Evolutionary conservation across 352 stramenopile species (phyloP).

Genomic region (Pythium vanterpoolii): DNA sequence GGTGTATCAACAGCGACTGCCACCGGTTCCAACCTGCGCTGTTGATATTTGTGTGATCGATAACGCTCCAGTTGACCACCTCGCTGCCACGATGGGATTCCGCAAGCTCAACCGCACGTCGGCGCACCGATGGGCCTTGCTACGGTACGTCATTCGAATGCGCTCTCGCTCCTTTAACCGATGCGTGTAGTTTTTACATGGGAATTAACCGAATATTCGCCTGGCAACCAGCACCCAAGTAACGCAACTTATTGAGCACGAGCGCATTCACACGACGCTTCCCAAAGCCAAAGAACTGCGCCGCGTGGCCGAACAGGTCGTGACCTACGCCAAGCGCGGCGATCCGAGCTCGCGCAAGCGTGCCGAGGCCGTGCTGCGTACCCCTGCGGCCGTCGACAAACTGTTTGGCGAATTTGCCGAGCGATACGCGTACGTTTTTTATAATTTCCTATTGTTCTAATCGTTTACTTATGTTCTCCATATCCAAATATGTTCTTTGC

Average conservation of each 20-base stretch:
- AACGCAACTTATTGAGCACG: conserved; percentile 96
- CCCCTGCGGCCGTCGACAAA: conserved; percentile 91
- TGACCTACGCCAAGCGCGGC: conserved; percentile 93
- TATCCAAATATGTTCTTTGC: not conserved
- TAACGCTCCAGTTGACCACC: not conserved
- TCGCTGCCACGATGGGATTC: conserved; percentile 75
- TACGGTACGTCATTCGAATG: conserved; percentile 59
- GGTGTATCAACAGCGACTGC: conserved; percentile 19
- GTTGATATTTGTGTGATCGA: conserved; percentile 4
- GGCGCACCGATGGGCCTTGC: conserved; percentile 95
- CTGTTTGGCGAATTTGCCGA: conserved; percentile 95
- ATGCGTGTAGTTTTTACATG: not conserved
- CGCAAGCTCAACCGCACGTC: conserved; percentile 92
- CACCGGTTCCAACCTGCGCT: conserved; percentile 13
- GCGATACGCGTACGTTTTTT: conserved; percentile 88
- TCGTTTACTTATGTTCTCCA: no score
- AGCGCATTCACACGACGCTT: conserved; percentile 96
- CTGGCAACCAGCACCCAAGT: conserved; percentile 87
- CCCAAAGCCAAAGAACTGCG: conserved; percentile 96
- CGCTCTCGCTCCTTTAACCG: not conserved
- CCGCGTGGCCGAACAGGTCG: conserved; percentile 92
- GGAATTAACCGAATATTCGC: not conserved
- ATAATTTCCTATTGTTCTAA: no score
- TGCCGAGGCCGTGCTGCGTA: conserved; percentile 84
- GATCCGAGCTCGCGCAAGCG: conserved; percentile 82